Evolutionary conservation across 73 alveolate species (phyloP), one percentile per base, ranked within the genome.

Genomic region (Symbiodinium pilosum): DNA sequence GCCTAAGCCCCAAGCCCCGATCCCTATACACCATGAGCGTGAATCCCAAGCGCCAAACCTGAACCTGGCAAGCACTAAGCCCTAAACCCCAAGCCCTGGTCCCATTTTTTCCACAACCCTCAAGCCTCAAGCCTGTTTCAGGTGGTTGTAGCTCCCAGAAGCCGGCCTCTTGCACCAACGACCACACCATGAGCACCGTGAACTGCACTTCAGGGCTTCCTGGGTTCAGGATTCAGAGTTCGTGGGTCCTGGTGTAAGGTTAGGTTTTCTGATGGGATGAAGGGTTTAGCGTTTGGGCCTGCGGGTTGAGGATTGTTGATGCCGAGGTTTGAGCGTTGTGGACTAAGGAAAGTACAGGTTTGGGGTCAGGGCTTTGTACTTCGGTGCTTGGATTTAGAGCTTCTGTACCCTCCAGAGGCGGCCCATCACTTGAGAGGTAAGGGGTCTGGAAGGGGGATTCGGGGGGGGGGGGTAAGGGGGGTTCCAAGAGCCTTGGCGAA

Each of bases 91-190:
- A 47, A 47, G 14, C 59, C 59, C 59, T 47, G 14, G n/a, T n/a
- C n/a, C n/a, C n/a, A n/a, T n/a, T n/a, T n/a, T n/a, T n/a, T n/a
- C n/a, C n/a, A n/a, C n/a, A 47, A 47, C 59, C 59, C 59, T 47
- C 6, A 47, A 47, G 21, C 59, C 59, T 47, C 6, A 47, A 9
- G 59, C 6, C 6, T 47, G 59, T 14, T 14, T 6, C n/a, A 64
- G 77, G 77, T 64, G 77, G 77, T 36, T 64, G 77, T 36, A 64
- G 77, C 77, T 64, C 77, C 16, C 77, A 64, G 38, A 64, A 64
- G 77, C 77, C 77, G 7, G 77, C 38, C 11, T 18, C 77, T 18
- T 64, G 77, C 77, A 64, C 77, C 77, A 64, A 64, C 77, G 77
- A 64, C 38, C 32, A 64, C 12, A 12, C 77, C 77, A 64, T 64